A percentile compares a stretch with the other conserved stretches of the same genome.
phyloP scores from a whole-genome alignment of 192 early-diverging fungal genomes.

The Entomortierella lignicola region DNA sequence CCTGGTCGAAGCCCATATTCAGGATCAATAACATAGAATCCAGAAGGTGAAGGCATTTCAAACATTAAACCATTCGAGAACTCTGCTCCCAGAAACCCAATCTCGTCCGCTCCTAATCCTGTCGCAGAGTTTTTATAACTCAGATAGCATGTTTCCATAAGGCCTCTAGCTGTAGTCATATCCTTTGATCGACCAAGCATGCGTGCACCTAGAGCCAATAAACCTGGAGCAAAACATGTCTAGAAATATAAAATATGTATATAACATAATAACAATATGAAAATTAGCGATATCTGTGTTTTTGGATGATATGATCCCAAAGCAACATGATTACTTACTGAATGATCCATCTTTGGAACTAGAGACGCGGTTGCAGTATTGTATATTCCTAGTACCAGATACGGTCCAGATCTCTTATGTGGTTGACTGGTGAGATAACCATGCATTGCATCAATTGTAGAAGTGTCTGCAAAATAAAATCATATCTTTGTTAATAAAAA shows the following conservation, averaged over 20 bases:
- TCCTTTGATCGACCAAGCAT: constrained; percentile 63
- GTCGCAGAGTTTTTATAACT: constrained; percentile 33
- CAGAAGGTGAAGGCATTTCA: constrained; percentile 28
- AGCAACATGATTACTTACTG: no score
- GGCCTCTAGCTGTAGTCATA: constrained; percentile 71
- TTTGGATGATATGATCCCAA: no score
- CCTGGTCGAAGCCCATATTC: constrained; percentile 63
- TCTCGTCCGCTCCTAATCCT: constrained; percentile 39
- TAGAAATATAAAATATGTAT: background rate
- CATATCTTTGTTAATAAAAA: no score
- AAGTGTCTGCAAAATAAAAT: no score
- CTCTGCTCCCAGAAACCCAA: constrained; percentile 31
- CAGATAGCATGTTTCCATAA: constrained; percentile 72
- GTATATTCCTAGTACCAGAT: constrained; percentile 24
- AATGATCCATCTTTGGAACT: constrained; percentile 77
- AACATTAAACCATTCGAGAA: constrained; percentile 18
- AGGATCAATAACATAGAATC: constrained; percentile 33
- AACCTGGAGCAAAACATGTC: constrained; percentile 81
- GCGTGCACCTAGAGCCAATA: constrained; percentile 70
- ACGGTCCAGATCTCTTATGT: constrained; percentile 5
- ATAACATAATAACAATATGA: no score
- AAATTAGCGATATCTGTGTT: no score
- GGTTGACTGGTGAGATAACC: constrained; percentile 21
- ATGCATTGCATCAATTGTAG: constrained; percentile 37
- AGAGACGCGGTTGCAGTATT: constrained; percentile 33